Evolutionary conservation across 805 yeast species (phyloP).

Genomic region (Kodamaea hsintzibuensis): DNA sequence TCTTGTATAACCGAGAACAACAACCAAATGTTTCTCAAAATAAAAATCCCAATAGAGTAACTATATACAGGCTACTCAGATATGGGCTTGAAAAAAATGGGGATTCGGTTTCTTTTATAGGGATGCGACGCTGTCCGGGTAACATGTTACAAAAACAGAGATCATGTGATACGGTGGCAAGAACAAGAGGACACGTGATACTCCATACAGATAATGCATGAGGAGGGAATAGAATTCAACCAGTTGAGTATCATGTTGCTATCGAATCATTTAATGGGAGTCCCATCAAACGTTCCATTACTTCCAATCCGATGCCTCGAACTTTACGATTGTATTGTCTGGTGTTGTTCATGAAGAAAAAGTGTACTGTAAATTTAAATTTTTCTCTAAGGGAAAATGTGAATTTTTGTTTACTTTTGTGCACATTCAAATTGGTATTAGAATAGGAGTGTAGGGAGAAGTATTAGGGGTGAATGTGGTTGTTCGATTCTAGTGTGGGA

Average conservation of each 20-base stretch:
- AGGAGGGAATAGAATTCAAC: too few relatives aligned
- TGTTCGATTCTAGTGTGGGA: too few relatives aligned
- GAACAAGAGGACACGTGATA: neutral
- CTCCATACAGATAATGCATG: neutral
- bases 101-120: neutral
- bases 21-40: slow-evolving; percentile 45
- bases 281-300: neutral
- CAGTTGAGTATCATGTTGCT: too few relatives aligned
- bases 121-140: neutral
- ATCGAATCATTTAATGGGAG: neutral
- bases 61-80: neutral
- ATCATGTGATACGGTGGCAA: neutral
- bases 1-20: slow-evolving; percentile 34
- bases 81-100: neutral
- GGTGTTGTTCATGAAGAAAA: neutral
- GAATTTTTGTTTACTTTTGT: neutral
- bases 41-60: neutral
- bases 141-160: neutral
- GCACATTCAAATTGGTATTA: neutral
- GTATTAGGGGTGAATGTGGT: too few relatives aligned
- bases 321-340: neutral
- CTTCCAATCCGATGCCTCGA: neutral
- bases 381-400: neutral
- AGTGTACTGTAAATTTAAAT: neutral
- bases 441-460: too few relatives aligned